A percentile compares a stretch with the other conserved stretches of the same genome.
Conservation (phyloP, 495 filamentous ascomycete species). For the Entonaema liquescens region DNA sequence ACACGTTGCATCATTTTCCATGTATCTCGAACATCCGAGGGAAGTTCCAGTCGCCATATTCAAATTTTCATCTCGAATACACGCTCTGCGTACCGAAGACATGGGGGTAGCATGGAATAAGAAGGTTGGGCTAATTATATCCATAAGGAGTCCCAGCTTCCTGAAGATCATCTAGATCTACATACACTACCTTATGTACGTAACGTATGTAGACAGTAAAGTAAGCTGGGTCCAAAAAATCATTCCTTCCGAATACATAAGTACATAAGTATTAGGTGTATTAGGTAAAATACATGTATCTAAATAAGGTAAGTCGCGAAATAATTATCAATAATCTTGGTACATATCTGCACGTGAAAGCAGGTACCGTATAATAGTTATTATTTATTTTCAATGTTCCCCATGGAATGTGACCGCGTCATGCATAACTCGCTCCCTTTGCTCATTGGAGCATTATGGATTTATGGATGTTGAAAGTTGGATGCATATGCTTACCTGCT, state of each 20-base stretch:
- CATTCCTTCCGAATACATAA: neutral
- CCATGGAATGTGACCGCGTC: neutral
- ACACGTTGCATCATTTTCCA: constrained; percentile 27
- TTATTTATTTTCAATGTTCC: neutral
- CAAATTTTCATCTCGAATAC: neutral
- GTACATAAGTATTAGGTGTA: no score
- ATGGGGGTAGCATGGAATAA: constrained; percentile 1
- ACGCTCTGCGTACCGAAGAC: neutral
- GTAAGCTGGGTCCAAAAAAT: neutral
- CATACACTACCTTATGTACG: neutral
- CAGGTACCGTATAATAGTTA: neutral
- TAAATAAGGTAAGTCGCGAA: neutral
- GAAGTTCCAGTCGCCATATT: neutral
- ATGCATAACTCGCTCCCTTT: neutral
- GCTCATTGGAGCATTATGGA: neutral
- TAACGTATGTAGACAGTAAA: neutral
- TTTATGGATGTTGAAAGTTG: no score
- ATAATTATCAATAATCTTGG: neutral
- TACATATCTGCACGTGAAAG: no score
- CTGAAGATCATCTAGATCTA: constrained; percentile 3
- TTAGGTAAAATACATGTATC: no score
- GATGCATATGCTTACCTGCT: neutral
- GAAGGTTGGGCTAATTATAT: constrained; percentile 8
- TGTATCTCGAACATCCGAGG: neutral
- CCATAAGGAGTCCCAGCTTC: neutral